Conservation (phyloP, 1,139 yeast species). For the Yamadazyma trypodendri region DNA sequence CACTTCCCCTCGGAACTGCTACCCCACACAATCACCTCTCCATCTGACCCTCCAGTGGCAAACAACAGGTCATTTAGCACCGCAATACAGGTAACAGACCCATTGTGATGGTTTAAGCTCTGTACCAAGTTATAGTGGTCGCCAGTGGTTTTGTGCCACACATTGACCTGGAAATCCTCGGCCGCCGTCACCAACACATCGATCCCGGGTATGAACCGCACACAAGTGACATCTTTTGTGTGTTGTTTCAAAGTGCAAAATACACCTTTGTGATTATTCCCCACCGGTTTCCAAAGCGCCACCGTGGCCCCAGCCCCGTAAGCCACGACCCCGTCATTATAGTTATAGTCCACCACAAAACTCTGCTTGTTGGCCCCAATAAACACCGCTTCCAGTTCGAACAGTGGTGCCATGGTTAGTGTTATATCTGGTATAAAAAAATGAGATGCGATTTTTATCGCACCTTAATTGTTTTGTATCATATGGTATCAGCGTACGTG, state of each 20-base stretch:
- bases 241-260: conserved; percentile 58
- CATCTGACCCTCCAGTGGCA: conserved; percentile 68
- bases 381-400: conserved; percentile 55
- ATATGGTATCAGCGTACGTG: conserved; percentile 36
- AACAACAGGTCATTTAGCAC: conserved; percentile 36
- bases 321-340: conserved; percentile 48
- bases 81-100: conserved; percentile 52
- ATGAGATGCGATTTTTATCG: conserved; percentile 14
- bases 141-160: conserved; percentile 49
- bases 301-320: conserved; percentile 75
- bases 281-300: conserved; percentile 71
- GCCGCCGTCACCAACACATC: conserved; percentile 57
- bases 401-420: background rate
- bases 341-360: conserved; percentile 59
- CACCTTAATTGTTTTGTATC: background rate
- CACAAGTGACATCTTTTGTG: conserved; percentile 55
- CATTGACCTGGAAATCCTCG: conserved; percentile 59
- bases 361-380: conserved; percentile 81
- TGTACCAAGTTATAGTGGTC: conserved; percentile 26
- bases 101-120: conserved; percentile 36
- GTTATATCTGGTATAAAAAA: conserved; percentile 4
- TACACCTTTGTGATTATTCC: conserved; percentile 43
- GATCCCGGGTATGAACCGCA: conserved; percentile 51
- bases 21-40: conserved; percentile 54
- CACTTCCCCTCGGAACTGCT: conserved; percentile 10